These are phyloP conservation scores for Chenopodium formosanum DNA, from an alignment of 148 eudicot species.

Conservation along the genomic window DNA sequence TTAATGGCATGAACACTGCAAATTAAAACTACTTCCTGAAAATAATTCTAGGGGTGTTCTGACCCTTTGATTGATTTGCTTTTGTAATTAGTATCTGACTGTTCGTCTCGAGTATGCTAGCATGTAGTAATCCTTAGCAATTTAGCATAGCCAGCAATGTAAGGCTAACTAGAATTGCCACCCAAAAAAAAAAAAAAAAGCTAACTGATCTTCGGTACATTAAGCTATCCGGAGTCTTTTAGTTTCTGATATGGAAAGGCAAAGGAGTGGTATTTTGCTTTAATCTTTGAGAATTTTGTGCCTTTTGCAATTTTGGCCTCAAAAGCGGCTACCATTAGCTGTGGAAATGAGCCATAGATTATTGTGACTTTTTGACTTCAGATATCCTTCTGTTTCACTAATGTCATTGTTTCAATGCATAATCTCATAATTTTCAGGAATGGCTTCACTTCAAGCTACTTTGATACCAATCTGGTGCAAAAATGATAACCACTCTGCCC, in stretches of 20 bases:
- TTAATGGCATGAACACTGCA: background rate
- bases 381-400: background rate
- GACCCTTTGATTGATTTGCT: background rate
- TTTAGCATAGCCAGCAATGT: too few relatives aligned
- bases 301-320: background rate
- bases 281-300: background rate
- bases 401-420: background rate
- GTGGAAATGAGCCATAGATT: background rate
- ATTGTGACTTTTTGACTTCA: background rate
- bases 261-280: too few relatives aligned
- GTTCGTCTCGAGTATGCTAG: background rate
- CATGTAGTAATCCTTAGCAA: background rate
- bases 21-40: background rate
- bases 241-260: background rate
- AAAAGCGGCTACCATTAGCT: background rate
- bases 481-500: constrained; percentile 44
- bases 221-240: background rate
- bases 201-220: background rate
- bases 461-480: constrained; percentile 59
- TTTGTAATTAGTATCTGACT: too few relatives aligned
- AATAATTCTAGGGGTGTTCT: too few relatives aligned
- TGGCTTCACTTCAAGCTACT: constrained; percentile 78
- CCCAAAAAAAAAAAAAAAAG: background rate
- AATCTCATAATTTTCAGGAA: constrained; percentile 33
- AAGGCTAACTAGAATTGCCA: background rate